A percentile compares a stretch with the other conserved stretches of the same genome.
phyloP scores from a whole-genome alignment of 306 rosid species.

The Trichosanthes truncata region DNA sequence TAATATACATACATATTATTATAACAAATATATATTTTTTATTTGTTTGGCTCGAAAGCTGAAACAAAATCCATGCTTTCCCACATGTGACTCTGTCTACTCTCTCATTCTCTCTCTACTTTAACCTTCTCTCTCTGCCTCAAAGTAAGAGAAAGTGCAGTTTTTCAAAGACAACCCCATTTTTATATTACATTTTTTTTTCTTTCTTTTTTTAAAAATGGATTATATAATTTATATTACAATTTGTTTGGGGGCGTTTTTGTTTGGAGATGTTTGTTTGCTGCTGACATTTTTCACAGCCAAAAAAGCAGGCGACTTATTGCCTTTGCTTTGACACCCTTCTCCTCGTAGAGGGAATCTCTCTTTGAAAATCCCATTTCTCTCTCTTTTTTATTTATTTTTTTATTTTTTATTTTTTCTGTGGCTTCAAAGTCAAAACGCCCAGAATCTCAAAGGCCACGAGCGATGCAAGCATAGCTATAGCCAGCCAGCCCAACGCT shows the following conservation, averaged over 20 bases:
- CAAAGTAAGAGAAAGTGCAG: constrained; percentile 49
- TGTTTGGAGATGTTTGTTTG: not conserved
- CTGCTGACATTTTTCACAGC: not conserved
- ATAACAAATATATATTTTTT: no score
- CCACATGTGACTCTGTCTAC: constrained; percentile 1
- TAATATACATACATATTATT: no score
- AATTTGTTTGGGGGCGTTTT: not conserved
- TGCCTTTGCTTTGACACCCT: constrained; percentile 21
- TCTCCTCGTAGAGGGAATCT: constrained; percentile 83
- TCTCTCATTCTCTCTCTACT: constrained; percentile 23
- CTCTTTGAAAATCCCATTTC: constrained; percentile 5
- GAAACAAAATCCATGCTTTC: not conserved
- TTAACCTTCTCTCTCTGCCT: constrained; percentile 39
- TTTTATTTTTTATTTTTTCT: not conserved
- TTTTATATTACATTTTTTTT: constrained; percentile 26
- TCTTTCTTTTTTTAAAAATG: not conserved
- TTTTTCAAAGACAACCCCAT: constrained; percentile 26
- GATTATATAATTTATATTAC: not conserved
- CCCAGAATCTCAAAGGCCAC: constrained; percentile 6
- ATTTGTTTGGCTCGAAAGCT: not conserved
- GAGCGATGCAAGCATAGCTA: not conserved
- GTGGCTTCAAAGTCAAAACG: constrained; percentile 13
- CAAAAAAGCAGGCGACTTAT: constrained; percentile 15
- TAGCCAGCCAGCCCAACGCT: not conserved
- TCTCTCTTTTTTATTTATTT: not conserved